Conservation (phyloP, 345 rosid genomes). For the Dimocarpus longan region DNA sequence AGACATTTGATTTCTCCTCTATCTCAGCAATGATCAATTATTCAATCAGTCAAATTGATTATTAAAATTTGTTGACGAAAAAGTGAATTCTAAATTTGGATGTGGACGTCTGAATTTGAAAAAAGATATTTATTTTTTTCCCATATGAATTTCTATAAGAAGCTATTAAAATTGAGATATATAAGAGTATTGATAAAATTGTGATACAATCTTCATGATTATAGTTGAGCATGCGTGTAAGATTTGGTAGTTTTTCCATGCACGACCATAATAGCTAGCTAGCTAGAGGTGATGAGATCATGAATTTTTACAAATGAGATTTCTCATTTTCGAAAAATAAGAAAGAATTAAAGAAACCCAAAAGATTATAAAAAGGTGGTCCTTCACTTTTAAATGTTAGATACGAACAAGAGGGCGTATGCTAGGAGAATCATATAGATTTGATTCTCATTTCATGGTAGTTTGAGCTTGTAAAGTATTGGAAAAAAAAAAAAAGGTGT, state of each 20-base stretch:
- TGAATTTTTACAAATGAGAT: not conserved
- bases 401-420: not conserved
- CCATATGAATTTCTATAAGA: too few species aligned
- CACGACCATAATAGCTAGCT: not conserved
- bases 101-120: too few species aligned
- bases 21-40: too few species aligned
- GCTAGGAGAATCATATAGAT: not conserved
- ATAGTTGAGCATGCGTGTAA: not conserved
- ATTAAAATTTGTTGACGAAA: too few species aligned
- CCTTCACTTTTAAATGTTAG: not conserved
- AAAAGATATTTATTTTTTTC: too few species aligned
- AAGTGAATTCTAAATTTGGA: too few species aligned
- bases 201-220: too few species aligned
- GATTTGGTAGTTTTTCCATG: not conserved
- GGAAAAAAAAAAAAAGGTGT: constrained; percentile 30
- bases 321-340: not conserved
- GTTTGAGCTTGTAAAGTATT: constrained; percentile 32
- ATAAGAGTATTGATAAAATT: too few species aligned
- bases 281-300: not conserved
- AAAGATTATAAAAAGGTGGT: not conserved
- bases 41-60: too few species aligned
- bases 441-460: constrained; percentile 26
- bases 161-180: too few species aligned
- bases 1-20: too few species aligned
- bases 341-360: not conserved